Conservation (phyloP, 164 flowering plant species). For the Pachysandra terminalis region DNA sequence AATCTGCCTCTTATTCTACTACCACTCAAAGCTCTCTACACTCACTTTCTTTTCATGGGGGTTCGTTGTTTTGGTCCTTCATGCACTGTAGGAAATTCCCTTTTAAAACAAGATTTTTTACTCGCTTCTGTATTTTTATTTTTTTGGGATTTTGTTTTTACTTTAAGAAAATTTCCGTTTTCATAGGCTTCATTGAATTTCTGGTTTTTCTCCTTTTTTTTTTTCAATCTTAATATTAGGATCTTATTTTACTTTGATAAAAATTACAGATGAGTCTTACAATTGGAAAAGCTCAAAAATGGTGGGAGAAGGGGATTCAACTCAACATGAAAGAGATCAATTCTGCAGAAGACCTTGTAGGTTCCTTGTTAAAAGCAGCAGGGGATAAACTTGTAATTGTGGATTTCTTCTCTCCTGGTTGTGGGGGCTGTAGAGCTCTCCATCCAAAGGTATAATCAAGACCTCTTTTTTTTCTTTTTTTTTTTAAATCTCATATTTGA, state of each 20-base stretch:
- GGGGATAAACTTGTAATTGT: constrained; percentile 71
- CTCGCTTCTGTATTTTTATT: not conserved
- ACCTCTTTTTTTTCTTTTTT: not conserved
- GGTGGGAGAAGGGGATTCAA: constrained; percentile 83
- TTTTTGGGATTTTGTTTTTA: not conserved
- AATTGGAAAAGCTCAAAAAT: constrained; percentile 54
- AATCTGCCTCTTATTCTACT: no score
- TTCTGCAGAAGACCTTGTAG: constrained; percentile 67
- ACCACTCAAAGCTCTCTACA: no score
- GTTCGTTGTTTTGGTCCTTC: not conserved
- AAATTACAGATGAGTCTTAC: constrained; percentile 31
- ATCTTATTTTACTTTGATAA: not conserved
- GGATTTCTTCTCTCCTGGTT: constrained; percentile 85
- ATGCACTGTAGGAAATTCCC: no score
- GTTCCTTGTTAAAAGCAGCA: constrained; percentile 48
- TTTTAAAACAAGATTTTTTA: not conserved
- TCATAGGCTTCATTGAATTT: no score
- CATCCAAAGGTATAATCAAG: constrained; percentile 68
- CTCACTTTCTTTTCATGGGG: no score
- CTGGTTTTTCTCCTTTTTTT: not conserved
- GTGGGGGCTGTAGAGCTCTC: constrained; percentile 90
- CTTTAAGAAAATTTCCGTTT: no score
- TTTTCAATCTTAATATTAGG: not conserved
- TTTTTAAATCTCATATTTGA: no score
- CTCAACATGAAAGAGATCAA: constrained; percentile 69